Percentiles rank a stretch among this genome's conserved stretches.
Conservation (phyloP, 2,329 filamentous ascomycete species). For the Aureobasidium vineae region DNA sequence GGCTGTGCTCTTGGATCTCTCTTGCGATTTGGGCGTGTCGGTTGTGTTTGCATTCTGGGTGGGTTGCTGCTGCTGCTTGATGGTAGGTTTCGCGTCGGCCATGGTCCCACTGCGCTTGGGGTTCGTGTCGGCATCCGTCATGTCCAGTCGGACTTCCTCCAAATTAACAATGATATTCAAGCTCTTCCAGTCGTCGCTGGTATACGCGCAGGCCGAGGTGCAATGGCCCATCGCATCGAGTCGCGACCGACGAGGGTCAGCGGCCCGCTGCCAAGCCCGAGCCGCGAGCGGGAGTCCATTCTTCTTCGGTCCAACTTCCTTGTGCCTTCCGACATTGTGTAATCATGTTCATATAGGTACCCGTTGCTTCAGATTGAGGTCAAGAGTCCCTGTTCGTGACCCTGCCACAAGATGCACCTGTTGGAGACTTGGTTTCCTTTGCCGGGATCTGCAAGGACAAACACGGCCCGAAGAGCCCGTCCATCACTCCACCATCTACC, state of each 20-base stretch:
- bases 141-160: neutral
- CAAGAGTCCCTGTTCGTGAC: neutral
- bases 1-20: constrained; percentile 22
- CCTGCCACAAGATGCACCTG: neutral
- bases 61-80: neutral
- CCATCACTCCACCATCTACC: constrained; percentile 17
- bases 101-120: neutral
- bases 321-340: neutral
- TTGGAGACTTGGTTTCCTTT: neutral
- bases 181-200: neutral
- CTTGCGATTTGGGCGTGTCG: constrained; percentile 10
- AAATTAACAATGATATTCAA: no score
- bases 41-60: neutral
- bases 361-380: neutral
- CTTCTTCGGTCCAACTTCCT: neutral
- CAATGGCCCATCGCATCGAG: neutral
- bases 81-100: neutral
- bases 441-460: constrained; percentile 2
- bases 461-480: constrained; percentile 13
- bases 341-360: no score
- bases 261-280: constrained; percentile 14
- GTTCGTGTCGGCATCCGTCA: constrained; percentile 3
- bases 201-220: constrained; percentile 5
- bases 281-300: neutral
- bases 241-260: neutral